Percentiles rank a stretch among this genome's conserved stretches.
Conservation (phyloP, 768 basidiomycete species). For the Tulasnella sp. region DNA sequence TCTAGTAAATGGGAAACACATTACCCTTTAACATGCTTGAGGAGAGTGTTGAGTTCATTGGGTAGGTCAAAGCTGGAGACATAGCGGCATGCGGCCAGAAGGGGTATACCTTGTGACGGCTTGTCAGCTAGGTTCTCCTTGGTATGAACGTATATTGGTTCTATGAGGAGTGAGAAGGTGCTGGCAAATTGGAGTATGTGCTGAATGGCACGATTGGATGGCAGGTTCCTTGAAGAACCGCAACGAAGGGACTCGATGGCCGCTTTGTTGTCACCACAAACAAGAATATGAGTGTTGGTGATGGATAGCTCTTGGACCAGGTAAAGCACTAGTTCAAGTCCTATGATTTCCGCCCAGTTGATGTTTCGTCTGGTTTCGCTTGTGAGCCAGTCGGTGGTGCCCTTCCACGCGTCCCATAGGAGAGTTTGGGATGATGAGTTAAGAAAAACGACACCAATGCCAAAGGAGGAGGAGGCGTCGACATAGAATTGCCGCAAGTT, state of each 20-base stretch:
- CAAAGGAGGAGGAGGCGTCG: neutral
- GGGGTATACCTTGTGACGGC: neutral
- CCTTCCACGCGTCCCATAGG: neutral
- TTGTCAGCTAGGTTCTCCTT: neutral
- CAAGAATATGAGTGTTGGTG: neutral
- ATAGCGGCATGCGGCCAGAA: neutral
- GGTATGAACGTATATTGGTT: neutral
- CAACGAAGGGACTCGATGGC: neutral
- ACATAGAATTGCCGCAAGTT: neutral
- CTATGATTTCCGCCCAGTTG: slow-evolving; percentile 2
- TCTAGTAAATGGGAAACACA: no score
- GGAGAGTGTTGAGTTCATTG: neutral
- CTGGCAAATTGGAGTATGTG: neutral
- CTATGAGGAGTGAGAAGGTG: neutral
- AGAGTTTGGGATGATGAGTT: neutral
- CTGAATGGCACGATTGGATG: neutral
- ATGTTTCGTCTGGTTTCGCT: neutral
- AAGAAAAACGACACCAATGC: neutral
- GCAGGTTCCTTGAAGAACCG: neutral
- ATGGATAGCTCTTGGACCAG: neutral
- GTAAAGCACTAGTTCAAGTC: neutral
- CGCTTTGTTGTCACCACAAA: slow-evolving; percentile 7
- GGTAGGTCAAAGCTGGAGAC: neutral
- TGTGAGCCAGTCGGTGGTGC: neutral
- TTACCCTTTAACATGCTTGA: neutral